Evolutionary conservation across 1,139 yeast genomes (phyloP).

Genomic region (Trichomonascaceae sp.): DNA sequence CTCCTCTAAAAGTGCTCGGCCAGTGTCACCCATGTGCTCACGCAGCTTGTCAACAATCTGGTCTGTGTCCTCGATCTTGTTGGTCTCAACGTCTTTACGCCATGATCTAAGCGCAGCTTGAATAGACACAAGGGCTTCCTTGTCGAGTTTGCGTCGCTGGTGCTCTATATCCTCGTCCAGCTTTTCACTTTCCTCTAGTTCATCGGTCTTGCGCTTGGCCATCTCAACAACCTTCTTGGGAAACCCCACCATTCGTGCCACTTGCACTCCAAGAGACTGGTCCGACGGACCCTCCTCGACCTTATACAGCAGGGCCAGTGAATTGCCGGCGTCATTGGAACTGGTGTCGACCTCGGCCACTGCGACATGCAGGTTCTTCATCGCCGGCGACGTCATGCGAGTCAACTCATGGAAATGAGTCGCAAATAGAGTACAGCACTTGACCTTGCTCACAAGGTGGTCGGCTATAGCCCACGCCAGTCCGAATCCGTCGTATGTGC

Average conservation of each 20-base stretch:
- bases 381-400: conserved; percentile 52
- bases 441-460: conserved; percentile 54
- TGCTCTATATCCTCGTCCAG: conserved; percentile 18
- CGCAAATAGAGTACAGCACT: conserved; percentile 80
- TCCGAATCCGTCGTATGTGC: conserved; percentile 96
- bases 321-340: conserved; percentile 29
- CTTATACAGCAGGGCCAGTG: conserved; percentile 75
- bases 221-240: conserved; percentile 78
- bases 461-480: conserved; percentile 95
- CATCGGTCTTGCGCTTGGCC: conserved; percentile 91
- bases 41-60: too few species aligned
- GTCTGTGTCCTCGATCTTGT: too few species aligned
- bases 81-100: too few species aligned
- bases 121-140: too few species aligned
- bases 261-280: conserved; percentile 94
- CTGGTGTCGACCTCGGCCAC: conserved; percentile 40
- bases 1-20: too few species aligned
- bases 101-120: too few species aligned
- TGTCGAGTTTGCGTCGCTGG: conserved; percentile 29
- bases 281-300: conserved; percentile 90
- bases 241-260: conserved; percentile 88
- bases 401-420: conserved; percentile 96
- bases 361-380: conserved; percentile 80
- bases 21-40: too few species aligned
- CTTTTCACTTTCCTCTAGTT: conserved; percentile 56